phyloP scores from a whole-genome alignment of 306 rosid genomes.

The Comarum palustre region DNA sequence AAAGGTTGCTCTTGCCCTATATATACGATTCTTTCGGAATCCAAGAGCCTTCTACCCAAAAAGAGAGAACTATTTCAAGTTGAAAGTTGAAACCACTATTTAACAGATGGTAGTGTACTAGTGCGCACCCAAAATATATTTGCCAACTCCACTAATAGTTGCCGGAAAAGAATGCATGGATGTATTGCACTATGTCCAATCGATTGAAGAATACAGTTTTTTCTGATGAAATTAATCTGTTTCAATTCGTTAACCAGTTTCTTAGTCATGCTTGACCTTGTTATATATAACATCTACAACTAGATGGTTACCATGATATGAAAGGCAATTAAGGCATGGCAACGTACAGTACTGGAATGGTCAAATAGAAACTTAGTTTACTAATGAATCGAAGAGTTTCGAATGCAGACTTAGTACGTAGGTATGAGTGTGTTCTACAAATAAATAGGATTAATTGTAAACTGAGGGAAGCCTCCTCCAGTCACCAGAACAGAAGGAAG shows the following conservation, averaged over 20 bases:
- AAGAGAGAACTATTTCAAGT: neutral
- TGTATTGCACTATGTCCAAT: neutral
- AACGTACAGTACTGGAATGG: neutral
- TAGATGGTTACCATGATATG: neutral
- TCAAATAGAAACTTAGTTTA: neutral
- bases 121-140: neutral
- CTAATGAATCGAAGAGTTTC: neutral
- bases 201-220: neutral
- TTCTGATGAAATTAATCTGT: neutral
- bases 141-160: slow-evolving; percentile 11
- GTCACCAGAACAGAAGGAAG: neutral
- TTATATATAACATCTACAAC: too few species aligned
- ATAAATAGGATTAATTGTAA: too few species aligned
- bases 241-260: neutral
- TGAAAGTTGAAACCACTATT: neutral
- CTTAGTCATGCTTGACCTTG: neutral
- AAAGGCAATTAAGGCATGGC: neutral
- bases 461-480: neutral
- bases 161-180: slow-evolving; percentile 3
- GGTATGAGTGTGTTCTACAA: neutral
- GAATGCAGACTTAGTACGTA: too few species aligned
- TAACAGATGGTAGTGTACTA: neutral
- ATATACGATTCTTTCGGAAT: neutral
- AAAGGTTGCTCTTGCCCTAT: neutral
- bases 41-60: neutral